phyloP scores from a whole-genome alignment of 352 stramenopile species.

The Phytophthora citrophthora region DNA sequence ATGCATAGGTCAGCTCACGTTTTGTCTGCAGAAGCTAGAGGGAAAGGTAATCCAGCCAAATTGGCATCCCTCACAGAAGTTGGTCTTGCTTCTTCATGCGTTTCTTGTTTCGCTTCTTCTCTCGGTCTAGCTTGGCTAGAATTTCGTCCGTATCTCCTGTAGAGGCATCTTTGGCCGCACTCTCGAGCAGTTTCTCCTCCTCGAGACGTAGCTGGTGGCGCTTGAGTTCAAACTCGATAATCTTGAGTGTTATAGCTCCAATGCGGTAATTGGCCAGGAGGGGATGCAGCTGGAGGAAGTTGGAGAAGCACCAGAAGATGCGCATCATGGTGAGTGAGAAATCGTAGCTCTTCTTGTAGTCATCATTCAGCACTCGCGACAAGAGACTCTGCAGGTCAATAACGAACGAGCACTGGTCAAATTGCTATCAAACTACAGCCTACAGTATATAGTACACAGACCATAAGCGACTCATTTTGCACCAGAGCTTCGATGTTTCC shows the following conservation, averaged over 20 bases:
- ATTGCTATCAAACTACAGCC: too few relatives aligned
- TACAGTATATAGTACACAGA: conserved; percentile 33
- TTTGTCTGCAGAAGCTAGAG: not conserved
- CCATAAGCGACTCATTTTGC: conserved; percentile 95
- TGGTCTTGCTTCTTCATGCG: conserved; percentile 94
- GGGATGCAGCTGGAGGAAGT: conserved; percentile 94
- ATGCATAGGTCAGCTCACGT: conserved; percentile 8
- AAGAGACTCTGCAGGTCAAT: conserved; percentile 63
- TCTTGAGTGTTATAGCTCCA: conserved; percentile 93
- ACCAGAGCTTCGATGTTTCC: conserved; percentile 93
- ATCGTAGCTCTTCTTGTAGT: conserved; percentile 95
- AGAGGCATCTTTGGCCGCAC: conserved; percentile 36
- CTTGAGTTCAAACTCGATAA: conserved; percentile 95
- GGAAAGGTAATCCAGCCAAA: not conserved
- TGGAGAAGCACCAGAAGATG: conserved; percentile 96
- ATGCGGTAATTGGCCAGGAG: conserved; percentile 94
- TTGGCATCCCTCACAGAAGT: conserved; percentile 88
- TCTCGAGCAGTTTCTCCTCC: conserved; percentile 66
- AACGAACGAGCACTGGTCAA: conserved; percentile 1
- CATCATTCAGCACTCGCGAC: conserved; percentile 93
- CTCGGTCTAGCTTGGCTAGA: conserved; percentile 71
- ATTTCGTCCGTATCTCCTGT: conserved; percentile 30
- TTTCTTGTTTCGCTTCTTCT: conserved; percentile 89
- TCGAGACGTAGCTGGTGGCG: conserved; percentile 82
- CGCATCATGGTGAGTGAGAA: conserved; percentile 95